Conservation (phyloP, 345 rosid species). For the Acer campestre region DNA sequence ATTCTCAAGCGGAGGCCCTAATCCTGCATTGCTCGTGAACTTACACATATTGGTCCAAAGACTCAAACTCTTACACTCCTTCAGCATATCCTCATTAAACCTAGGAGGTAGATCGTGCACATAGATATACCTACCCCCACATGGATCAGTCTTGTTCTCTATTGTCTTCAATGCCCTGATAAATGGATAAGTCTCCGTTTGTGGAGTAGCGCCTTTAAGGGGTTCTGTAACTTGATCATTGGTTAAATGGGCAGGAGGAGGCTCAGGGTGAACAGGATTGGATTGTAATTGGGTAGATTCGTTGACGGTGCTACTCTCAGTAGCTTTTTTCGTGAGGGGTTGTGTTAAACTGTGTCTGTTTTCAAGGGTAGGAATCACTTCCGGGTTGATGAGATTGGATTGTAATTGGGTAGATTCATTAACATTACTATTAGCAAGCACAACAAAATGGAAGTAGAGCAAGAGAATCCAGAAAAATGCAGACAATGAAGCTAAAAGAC, state of each 20-base stretch:
- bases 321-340: constrained; percentile 1
- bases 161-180: constrained; percentile 66
- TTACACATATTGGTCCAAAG: constrained; percentile 95
- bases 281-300: constrained; percentile 38
- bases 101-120: constrained; percentile 75
- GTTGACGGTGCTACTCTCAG: constrained; percentile 25
- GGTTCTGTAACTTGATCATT: constrained; percentile 15
- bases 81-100: constrained; percentile 88
- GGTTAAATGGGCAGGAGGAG: constrained; percentile 29
- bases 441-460: constrained; percentile 66
- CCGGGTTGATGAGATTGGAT: constrained; percentile 23
- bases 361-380: constrained; percentile 24
- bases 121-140: constrained; percentile 83
- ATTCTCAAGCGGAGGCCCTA: constrained; percentile 85
- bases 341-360: constrained; percentile 16
- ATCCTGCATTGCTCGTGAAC: constrained; percentile 74
- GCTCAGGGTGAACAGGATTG: constrained; percentile 23
- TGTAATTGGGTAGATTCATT: constrained; percentile 39
- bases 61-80: constrained; percentile 78
- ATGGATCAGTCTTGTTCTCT: constrained; percentile 77
- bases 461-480: constrained; percentile 68
- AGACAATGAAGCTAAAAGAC: constrained; percentile 54
- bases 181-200: constrained; percentile 49
- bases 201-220: not conserved
- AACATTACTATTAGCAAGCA: constrained; percentile 41